Evolutionary conservation across 441 rosid species (phyloP).

Genomic region (Erodium chrysanthum): DNA sequence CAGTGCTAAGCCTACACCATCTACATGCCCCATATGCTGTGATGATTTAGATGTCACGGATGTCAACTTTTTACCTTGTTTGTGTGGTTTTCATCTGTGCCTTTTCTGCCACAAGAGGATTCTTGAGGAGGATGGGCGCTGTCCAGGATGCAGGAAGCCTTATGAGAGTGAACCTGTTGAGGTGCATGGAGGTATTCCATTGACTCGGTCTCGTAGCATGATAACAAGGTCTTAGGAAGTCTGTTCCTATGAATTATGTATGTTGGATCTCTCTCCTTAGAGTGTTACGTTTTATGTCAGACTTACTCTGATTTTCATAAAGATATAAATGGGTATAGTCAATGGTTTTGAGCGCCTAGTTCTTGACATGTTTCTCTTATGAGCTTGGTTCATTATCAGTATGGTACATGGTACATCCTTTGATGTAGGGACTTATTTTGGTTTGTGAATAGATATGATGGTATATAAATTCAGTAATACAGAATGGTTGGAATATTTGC

Average conservation of each 20-base stretch:
- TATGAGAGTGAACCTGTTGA: constrained; percentile 43
- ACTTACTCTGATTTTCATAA: constrained; percentile 19
- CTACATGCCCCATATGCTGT: constrained; percentile 77
- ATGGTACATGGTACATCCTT: constrained; percentile 56
- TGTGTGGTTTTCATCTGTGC: constrained; percentile 35
- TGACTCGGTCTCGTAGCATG: constrained; percentile 77
- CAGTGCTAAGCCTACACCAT: constrained; percentile 33
- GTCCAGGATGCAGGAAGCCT: constrained; percentile 88
- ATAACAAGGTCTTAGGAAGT: constrained; percentile 50
- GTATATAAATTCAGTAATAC: constrained; percentile 43
- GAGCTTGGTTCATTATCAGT: constrained; percentile 42
- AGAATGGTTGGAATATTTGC: constrained; percentile 29
- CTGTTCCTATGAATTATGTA: constrained; percentile 23
- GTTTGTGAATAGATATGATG: constrained; percentile 62
- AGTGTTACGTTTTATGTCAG: constrained; percentile 27
- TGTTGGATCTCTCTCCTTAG: constrained; percentile 32
- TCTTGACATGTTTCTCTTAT: constrained; percentile 36
- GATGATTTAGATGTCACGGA: constrained; percentile 88
- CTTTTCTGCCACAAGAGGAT: constrained; percentile 92
- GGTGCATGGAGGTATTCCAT: constrained; percentile 46
- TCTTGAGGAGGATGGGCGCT: constrained; percentile 77
- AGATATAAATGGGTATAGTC: constrained; percentile 40
- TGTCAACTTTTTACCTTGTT: constrained; percentile 52
- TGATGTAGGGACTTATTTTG: constrained; percentile 44
- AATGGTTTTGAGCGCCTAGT: constrained; percentile 43